Evolutionary conservation across 805 yeast genomes (phyloP).

Genomic region (Jamesozyma hellenica): DNA sequence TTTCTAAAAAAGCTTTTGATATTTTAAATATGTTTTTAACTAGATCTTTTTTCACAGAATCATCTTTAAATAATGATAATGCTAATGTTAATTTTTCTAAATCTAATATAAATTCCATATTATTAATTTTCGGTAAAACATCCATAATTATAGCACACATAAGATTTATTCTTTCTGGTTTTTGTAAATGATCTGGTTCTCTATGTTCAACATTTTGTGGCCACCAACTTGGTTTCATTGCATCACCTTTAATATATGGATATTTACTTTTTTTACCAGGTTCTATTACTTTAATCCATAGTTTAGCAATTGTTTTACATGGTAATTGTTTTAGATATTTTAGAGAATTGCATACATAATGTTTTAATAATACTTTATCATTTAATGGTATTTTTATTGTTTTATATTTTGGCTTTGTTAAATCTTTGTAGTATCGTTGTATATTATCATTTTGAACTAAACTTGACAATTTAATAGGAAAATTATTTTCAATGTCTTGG

Average conservation of each 20-base stretch:
- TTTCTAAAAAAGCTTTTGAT: not conserved
- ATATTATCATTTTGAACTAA: not conserved
- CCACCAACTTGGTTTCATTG: conserved; percentile 62
- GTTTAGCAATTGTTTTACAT: conserved; percentile 55
- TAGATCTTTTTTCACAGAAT: conserved; percentile 7
- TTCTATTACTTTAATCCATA: conserved; percentile 57
- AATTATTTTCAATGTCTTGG: not conserved
- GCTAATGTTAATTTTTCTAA: conserved; percentile 11
- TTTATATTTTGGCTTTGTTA: not conserved
- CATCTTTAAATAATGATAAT: conserved; percentile 11
- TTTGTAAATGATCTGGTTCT: conserved; percentile 67
- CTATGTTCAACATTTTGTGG: conserved; percentile 47
- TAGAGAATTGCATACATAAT: conserved; percentile 17
- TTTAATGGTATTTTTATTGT: not conserved
- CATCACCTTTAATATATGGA: conserved; percentile 50
- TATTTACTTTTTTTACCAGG: conserved; percentile 53
- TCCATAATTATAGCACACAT: conserved; percentile 32
- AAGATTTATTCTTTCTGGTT: conserved; percentile 43
- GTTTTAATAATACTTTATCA: not conserved
- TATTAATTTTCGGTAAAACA: conserved; percentile 12
- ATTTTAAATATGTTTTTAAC: conserved; percentile 13
- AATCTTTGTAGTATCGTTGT: no score
- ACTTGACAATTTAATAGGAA: not conserved
- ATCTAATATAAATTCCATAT: conserved; percentile 9
- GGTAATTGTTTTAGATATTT: conserved; percentile 39